Evolutionary conservation across 148 eudicot genomes (phyloP), one percentile per base, ranked within the genome.

Genomic region (Heliosperma pusillum): DNA sequence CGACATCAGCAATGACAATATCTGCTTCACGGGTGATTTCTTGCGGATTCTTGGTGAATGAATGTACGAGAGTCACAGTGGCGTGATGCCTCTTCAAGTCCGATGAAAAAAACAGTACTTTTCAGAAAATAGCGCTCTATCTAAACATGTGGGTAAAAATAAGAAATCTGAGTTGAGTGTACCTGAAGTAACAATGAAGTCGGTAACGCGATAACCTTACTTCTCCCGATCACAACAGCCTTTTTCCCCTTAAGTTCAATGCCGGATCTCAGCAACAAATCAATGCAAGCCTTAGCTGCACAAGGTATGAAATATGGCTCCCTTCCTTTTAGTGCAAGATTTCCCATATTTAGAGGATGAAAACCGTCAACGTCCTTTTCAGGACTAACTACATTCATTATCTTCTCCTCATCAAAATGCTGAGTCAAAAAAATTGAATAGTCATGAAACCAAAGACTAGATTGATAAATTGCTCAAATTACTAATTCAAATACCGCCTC

Each of bases 321-420:
- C 70, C 91, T 82, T 58, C 86, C 91, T 8, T 80, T 77, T 78
- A 88, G 66, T 19, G 91, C 91, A 69, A 88, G 89, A 72, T 69
- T 78, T 8, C 91, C 91, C 70, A 88, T 86, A 62, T 88, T 84
- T 3, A 86, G 42, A 20, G 89, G 82, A 73, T 88, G 89, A 69
- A 88, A 84, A 50, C 91, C 91, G 75, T 88, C 91, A 7, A 88
- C 91, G 29, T 88, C 89, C 78, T 86, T 86, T 64, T 82, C 87
- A 13, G 84, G 83, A 72, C 80, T 80, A 21, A 88, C 80, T 30
- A 73, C 77, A 69, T 77, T 81, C 77, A 82, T 15, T 74, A 88
- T 73, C 82, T 68, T 88, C 77, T 84, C 87, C 79, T 80, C 87
- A 15, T 84, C 73, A 42, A 86, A 65, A 77, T 88, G 84, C 85